Conservation (phyloP, 768 basidiomycete genomes). For the Pholiota microspora region DNA sequence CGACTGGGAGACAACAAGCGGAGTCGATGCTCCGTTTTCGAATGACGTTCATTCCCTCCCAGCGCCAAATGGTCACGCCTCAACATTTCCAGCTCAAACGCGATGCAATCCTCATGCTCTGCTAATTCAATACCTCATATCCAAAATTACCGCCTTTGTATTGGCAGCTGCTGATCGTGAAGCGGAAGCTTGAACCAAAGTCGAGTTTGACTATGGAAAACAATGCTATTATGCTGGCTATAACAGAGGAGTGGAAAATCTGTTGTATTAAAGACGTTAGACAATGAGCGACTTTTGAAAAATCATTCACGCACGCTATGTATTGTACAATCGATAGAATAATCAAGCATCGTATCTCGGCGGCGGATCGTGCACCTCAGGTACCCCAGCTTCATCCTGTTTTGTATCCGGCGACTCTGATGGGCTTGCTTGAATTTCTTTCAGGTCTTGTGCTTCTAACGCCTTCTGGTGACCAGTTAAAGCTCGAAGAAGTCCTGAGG, state of each 20-base stretch:
- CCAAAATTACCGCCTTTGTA: constrained; percentile 10
- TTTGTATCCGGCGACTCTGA: constrained; percentile 2
- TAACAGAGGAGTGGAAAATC: neutral
- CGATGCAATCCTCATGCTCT: constrained; percentile 1
- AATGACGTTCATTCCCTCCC: neutral
- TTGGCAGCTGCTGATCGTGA: neutral
- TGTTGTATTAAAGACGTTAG: neutral
- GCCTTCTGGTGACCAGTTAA: constrained; percentile 25
- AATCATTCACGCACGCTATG: neutral
- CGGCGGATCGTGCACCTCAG: constrained; percentile 17
- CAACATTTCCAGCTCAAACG: neutral
- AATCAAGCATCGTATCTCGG: constrained; percentile 17
- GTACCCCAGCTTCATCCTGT: constrained; percentile 3
- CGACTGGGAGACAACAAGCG: too few relatives aligned
- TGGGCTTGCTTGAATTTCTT: constrained; percentile 5
- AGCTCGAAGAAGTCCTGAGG: constrained; percentile 18
- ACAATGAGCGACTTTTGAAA: neutral
- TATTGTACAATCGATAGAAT: neutral
- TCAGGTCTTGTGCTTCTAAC: constrained; percentile 21
- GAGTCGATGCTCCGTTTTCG: too few relatives aligned
- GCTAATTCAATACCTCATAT: constrained; percentile 9
- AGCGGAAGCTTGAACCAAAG: neutral
- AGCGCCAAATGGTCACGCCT: too few relatives aligned
- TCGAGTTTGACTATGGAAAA: too few relatives aligned
- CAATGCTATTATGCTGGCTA: neutral